Conservation (phyloP, 345 rosid genomes). For the Linum trigynum region DNA sequence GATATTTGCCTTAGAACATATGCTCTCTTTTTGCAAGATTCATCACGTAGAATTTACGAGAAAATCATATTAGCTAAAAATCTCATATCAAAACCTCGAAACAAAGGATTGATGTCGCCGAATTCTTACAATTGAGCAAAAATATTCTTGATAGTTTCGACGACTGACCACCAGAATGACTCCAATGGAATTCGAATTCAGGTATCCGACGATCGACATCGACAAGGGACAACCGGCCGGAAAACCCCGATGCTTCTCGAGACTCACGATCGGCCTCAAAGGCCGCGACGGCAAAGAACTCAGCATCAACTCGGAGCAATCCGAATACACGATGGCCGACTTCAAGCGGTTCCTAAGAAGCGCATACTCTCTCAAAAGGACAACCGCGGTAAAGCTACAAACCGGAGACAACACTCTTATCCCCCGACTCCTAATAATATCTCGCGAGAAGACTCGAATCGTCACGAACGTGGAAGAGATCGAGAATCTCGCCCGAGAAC, state of each 20-base stretch:
- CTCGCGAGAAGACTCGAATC: conserved; percentile 20
- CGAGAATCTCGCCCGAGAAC: conserved; percentile 3
- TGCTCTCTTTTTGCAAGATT: too few relatives aligned
- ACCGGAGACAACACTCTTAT: not conserved
- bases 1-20: too few relatives aligned
- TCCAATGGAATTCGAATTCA: too few relatives aligned
- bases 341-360: conserved; percentile 25
- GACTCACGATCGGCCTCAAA: conserved; percentile 21
- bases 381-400: conserved; percentile 1
- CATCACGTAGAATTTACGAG: too few relatives aligned
- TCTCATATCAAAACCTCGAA: too few relatives aligned
- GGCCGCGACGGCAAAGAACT: conserved; percentile 15
- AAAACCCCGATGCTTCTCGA: conserved; percentile 19
- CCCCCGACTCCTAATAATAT: conserved; percentile 24
- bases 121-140: too few relatives aligned
- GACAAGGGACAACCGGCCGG: conserved; percentile 7
- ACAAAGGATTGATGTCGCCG: too few relatives aligned
- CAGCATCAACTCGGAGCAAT: conserved; percentile 20
- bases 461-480: conserved; percentile 18
- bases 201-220: conserved; percentile 17
- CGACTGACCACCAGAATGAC: too few relatives aligned
- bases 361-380: conserved; percentile 21
- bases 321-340: conserved; percentile 25
- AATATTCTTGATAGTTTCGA: not conserved
- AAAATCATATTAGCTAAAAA: too few relatives aligned